Evolutionary conservation across 805 yeast species (phyloP), one percentile per base, ranked within the genome.

Genomic region (Saccharomycopsis fodiens): DNA sequence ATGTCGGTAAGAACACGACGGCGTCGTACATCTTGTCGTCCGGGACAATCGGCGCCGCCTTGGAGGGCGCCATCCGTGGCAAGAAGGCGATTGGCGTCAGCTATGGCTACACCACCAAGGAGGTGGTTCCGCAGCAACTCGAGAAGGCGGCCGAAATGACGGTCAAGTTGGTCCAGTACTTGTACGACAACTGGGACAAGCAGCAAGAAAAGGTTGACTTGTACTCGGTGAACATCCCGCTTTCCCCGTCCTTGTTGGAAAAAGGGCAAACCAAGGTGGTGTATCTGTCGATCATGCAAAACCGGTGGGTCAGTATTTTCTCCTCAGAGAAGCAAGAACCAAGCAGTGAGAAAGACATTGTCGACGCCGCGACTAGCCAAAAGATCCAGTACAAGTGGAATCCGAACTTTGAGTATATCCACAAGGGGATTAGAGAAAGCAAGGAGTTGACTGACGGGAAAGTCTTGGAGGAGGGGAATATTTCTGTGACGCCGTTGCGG

Each of bases 31-130:
- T 88, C 45, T 73, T 93, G 56, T 79, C 96, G 3, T 82, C 94
- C 54, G 98, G 98, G 12, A 93, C 98, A 2, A 82, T 93, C 15
- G 98, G 98, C 21, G 97, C 96, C 3, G 93, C 97, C 1, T 76
- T 89, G 87, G 98, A 93, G 65, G 94, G 89, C 1, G 85, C 83
- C 2, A 75, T 89, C 35, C 60, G 72, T 17, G 82, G 80, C 0
- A 76, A 78, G 25, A 79, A 71, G 53, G 68, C 96, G 3, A 72
- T 93, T 52, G 97, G 95, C 1, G 57, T 93, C 29, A 84, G 95
- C 31, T 91, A 78, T 70, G 93, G 95, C n/a, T 93, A 82, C 58
- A 69, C 72, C 32, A 61, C 67, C 22, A 64, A 73, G 39, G 61
- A 66, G 16, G 79, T 80, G n/a, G 70, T 73, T 47, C 66, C 69